These are phyloP conservation scores for Cutaneotrichosporon cutaneum DNA, from an alignment of 1,284 basidiomycete species.

Conservation along the genomic window DNA sequence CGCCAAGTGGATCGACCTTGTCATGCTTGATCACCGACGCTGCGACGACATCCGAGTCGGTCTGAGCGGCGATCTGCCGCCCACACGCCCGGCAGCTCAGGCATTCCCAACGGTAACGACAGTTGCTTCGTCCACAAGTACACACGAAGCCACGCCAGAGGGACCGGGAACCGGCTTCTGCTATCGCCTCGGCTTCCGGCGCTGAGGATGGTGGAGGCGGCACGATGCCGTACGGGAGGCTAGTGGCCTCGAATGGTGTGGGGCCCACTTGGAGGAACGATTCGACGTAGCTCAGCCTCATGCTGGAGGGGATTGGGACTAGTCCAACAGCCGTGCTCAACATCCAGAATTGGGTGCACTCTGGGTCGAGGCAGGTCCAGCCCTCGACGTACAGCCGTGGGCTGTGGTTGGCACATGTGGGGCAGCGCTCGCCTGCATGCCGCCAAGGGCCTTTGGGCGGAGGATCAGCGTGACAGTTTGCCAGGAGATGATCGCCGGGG, in stretches of 20 bases:
- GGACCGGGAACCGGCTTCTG: constrained; percentile 23
- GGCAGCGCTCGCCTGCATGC: constrained; percentile 19
- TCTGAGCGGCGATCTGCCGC: constrained; percentile 5
- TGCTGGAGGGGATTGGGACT: constrained; percentile 35
- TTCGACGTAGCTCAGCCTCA: constrained; percentile 29
- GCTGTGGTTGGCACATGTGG: constrained; percentile 18
- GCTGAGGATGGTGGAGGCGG: constrained; percentile 26
- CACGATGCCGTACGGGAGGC: constrained; percentile 32
- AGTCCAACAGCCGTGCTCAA: constrained; percentile 28
- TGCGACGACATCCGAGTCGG: constrained; percentile 13
- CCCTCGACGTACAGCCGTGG: constrained; percentile 40
- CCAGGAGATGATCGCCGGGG: constrained; percentile 5
- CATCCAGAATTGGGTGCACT: constrained; percentile 42
- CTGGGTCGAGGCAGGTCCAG: constrained; percentile 35
- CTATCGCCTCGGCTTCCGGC: constrained; percentile 9
- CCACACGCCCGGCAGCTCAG: constrained; percentile 28
- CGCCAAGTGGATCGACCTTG: constrained; percentile 11
- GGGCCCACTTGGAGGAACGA: constrained; percentile 25
- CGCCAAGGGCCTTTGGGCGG: not conserved
- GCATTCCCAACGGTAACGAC: constrained; percentile 46
- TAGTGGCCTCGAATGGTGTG: constrained; percentile 17
- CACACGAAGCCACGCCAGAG: constrained; percentile 35
- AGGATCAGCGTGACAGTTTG: not conserved
- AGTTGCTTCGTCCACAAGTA: constrained; percentile 28
- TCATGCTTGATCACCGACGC: not conserved